These are phyloP conservation scores for Apiotrichum siamense DNA, from an alignment of 1,284 basidiomycete genomes.

Conservation along the genomic window DNA sequence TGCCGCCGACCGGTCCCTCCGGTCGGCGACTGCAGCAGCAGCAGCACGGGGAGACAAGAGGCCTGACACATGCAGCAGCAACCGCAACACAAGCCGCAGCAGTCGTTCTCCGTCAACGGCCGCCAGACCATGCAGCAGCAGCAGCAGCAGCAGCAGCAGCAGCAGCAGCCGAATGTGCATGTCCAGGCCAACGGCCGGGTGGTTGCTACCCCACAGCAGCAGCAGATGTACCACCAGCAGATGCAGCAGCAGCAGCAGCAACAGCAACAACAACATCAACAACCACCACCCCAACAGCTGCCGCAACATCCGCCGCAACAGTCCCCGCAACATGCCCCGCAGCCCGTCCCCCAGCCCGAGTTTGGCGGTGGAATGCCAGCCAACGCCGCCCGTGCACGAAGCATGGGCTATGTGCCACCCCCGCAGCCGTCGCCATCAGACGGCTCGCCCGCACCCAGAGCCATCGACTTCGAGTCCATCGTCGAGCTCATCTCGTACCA, in stretches of 20 bases:
- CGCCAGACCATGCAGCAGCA: background rate
- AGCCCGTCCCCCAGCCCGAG: too few species aligned
- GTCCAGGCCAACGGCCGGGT: background rate
- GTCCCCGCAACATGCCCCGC: constrained; percentile 66
- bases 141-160: constrained; percentile 1
- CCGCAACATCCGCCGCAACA: too few species aligned
- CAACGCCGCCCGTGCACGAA: constrained; percentile 24
- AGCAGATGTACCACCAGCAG: background rate
- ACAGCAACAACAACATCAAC: background rate
- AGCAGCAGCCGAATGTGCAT: background rate
- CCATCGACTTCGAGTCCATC: constrained; percentile 35
- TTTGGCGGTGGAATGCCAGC: constrained; percentile 61
- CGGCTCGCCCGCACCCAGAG: background rate
- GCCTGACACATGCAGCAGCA: background rate
- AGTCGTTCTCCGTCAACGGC: constrained; percentile 10
- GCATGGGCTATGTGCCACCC: constrained; percentile 27
- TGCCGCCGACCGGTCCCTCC: background rate
- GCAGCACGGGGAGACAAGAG: background rate
- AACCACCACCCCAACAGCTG: constrained; percentile 59
- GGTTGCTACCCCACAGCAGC: background rate
- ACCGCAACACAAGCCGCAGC: background rate
- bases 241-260: constrained; percentile 9
- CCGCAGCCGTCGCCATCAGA: constrained; percentile 4
- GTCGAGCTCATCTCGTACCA: constrained; percentile 45
- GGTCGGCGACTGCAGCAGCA: background rate